phyloP scores from a whole-genome alignment of 257 asterid species.

The Solanum habrochaites region DNA sequence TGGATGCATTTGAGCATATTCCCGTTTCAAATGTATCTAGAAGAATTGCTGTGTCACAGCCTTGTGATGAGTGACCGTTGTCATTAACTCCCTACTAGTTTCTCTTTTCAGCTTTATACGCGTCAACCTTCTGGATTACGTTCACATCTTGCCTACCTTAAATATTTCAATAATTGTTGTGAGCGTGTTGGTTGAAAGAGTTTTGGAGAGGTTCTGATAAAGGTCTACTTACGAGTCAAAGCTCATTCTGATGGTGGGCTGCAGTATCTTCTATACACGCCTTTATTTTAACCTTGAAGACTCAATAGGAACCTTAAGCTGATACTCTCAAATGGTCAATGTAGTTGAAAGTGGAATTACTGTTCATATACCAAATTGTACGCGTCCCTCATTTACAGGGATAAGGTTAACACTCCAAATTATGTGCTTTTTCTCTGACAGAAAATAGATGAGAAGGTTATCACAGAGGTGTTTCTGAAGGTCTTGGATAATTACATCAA shows the following conservation, averaged over 20 bases:
- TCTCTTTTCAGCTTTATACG: background rate
- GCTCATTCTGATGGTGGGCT: background rate
- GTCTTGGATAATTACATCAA: constrained; percentile 93
- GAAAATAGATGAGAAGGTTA: constrained; percentile 89
- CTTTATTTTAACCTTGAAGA: background rate
- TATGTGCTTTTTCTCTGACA: constrained; percentile 14
- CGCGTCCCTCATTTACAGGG: background rate
- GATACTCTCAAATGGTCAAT: background rate
- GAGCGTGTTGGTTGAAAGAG: background rate
- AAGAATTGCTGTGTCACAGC: background rate
- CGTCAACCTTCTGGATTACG: background rate
- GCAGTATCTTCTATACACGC: background rate
- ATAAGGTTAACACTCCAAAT: background rate
- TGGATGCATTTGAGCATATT: background rate
- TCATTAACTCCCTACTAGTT: background rate
- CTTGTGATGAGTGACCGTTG: background rate
- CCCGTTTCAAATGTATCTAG: background rate
- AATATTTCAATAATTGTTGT: background rate
- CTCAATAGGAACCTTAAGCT: background rate
- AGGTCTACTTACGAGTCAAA: background rate
- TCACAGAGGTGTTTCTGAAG: constrained; percentile 82
- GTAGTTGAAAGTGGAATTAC: background rate
- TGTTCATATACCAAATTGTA: background rate
- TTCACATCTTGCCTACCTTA: background rate
- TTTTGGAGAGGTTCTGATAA: background rate